A percentile compares a stretch with the other conserved stretches of the same genome.
phyloP scores from a whole-genome alignment of 2,329 filamentous ascomycete genomes.

The Xylaria sp. region DNA sequence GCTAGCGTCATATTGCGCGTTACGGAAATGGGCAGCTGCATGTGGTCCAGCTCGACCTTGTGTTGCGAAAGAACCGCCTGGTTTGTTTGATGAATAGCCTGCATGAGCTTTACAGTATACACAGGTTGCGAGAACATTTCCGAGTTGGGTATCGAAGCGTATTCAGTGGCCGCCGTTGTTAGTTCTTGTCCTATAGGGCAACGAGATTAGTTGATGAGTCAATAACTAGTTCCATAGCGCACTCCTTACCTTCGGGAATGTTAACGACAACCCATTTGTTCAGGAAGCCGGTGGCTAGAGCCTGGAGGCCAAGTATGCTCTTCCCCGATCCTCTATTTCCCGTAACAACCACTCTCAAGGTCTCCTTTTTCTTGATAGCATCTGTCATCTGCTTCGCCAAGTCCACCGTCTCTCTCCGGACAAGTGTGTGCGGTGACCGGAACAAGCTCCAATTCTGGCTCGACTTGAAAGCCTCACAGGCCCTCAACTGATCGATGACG shows the following conservation, averaged over 20 bases:
- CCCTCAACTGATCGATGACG: constrained; percentile 79
- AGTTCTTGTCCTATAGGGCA: constrained; percentile 70
- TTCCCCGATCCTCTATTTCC: constrained; percentile 82
- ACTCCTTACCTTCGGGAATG: constrained; percentile 80
- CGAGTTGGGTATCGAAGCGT: constrained; percentile 69
- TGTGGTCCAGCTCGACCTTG: constrained; percentile 55
- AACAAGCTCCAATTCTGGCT: constrained; percentile 90
- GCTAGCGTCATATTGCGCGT: constrained; percentile 66
- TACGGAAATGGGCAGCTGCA: constrained; percentile 64
- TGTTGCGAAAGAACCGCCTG: constrained; percentile 62
- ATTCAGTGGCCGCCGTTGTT: constrained; percentile 79
- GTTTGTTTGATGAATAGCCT: constrained; percentile 76
- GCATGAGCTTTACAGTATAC: constrained; percentile 77
- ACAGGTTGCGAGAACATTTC: constrained; percentile 77
- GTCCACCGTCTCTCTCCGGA: constrained; percentile 78
- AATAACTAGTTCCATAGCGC: not conserved
- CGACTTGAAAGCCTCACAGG: constrained; percentile 88
- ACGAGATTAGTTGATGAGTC: not conserved
- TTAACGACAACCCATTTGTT: constrained; percentile 89
- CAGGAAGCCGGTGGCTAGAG: constrained; percentile 78
- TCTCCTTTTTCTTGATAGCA: constrained; percentile 59
- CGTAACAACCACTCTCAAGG: constrained; percentile 69
- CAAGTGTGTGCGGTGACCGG: constrained; percentile 76
- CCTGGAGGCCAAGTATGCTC: constrained; percentile 84
- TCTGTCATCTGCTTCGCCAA: constrained; percentile 68